Evolutionary conservation across 2,329 filamentous ascomycete genomes (phyloP).

Genomic region (Fonsecaea monophora): DNA sequence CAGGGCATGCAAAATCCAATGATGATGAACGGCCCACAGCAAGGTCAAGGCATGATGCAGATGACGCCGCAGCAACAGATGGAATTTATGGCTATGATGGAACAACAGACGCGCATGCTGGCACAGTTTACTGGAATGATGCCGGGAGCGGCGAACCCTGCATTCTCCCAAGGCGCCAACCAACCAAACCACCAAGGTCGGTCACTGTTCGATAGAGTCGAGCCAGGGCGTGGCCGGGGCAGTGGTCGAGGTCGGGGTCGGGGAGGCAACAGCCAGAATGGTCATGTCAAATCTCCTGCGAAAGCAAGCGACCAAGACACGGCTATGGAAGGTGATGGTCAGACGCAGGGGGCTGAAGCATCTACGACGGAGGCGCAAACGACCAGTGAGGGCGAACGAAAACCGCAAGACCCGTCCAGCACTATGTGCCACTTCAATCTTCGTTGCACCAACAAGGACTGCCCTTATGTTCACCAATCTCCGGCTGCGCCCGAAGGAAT

Average conservation of each 20-base stretch:
- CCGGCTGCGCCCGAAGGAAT: constrained; percentile 81
- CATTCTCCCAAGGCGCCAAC: constrained; percentile 47
- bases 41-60: constrained; percentile 58
- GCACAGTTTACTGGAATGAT: constrained; percentile 68
- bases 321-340: constrained; percentile 36
- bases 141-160: constrained; percentile 60
- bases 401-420: constrained; percentile 60
- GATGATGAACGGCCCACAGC: constrained; percentile 52
- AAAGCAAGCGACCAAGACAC: constrained; percentile 31
- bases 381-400: constrained; percentile 55
- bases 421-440: constrained; percentile 89
- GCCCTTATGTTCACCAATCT: constrained; percentile 92
- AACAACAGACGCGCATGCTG: constrained; percentile 89
- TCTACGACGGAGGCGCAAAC: constrained; percentile 64
- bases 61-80: constrained; percentile 74
- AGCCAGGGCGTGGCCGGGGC: constrained; percentile 42
- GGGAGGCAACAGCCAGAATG: constrained; percentile 36
- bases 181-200: constrained; percentile 54
- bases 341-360: constrained; percentile 32
- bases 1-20: constrained; percentile 52
- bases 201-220: constrained; percentile 77
- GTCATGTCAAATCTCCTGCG: constrained; percentile 29
- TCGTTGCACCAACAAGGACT: constrained; percentile 84
- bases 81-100: constrained; percentile 76
- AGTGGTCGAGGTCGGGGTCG: constrained; percentile 36